These are phyloP conservation scores for Suillus lakei DNA, from an alignment of 768 basidiomycete species.

Conservation along the genomic window DNA sequence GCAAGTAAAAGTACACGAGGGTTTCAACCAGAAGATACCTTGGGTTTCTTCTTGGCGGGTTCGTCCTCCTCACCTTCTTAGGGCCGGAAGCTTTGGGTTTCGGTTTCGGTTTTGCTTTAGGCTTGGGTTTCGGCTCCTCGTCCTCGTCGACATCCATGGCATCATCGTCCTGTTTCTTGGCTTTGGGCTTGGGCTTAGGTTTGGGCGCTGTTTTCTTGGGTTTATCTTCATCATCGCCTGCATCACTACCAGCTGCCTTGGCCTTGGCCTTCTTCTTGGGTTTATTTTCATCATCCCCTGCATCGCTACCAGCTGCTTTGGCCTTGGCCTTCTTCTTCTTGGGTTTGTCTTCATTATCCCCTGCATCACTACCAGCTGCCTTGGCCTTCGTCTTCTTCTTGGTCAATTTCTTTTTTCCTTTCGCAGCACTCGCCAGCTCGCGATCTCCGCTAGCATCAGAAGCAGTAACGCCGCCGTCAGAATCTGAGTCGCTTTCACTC, in stretches of 20 bases:
- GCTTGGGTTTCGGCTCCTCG: slow-evolving; percentile 38
- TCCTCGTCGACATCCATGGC: slow-evolving; percentile 54
- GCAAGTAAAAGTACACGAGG: not conserved
- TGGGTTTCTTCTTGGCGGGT: slow-evolving; percentile 79
- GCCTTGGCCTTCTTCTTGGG: slow-evolving; percentile 53
- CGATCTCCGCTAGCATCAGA: slow-evolving; percentile 86
- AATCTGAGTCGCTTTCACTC: slow-evolving; percentile 68
- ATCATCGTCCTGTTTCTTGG: slow-evolving; percentile 46
- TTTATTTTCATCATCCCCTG: slow-evolving; percentile 43
- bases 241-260: slow-evolving; percentile 33
- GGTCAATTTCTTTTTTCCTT: slow-evolving; percentile 39
- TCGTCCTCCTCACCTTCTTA: slow-evolving; percentile 47
- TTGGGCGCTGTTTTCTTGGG: slow-evolving; percentile 54
- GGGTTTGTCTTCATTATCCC: slow-evolving; percentile 43
- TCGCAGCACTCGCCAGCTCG: slow-evolving; percentile 51
- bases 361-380: slow-evolving; percentile 47
- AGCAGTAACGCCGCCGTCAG: slow-evolving; percentile 71
- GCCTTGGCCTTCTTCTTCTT: slow-evolving; percentile 57
- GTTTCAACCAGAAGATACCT: slow-evolving; percentile 43
- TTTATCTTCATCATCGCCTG: slow-evolving; percentile 43
- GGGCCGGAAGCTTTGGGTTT: slow-evolving; percentile 42
- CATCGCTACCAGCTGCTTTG: slow-evolving; percentile 32
- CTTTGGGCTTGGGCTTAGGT: slow-evolving; percentile 46
- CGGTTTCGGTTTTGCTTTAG: slow-evolving; percentile 46
- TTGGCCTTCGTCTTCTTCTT: slow-evolving; percentile 50